Percentiles rank a stretch among this genome's conserved stretches.
phyloP scores from a whole-genome alignment of 2,329 filamentous ascomycete genomes.

The Diaporthe humulicola region DNA sequence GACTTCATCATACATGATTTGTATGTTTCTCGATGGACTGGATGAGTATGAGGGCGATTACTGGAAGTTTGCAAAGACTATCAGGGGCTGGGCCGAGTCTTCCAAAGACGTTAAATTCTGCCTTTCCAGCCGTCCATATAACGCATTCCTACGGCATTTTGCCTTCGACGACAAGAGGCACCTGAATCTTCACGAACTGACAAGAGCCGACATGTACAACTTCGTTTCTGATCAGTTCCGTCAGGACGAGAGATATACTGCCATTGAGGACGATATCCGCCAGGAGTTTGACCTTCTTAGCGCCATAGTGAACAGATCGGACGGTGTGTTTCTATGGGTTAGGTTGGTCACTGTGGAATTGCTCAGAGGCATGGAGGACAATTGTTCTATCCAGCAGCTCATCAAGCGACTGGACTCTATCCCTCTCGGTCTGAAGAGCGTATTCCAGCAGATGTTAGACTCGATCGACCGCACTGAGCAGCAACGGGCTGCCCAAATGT shows the following conservation, averaged over 20 bases:
- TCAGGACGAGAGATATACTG: background rate
- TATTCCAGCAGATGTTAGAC: conserved; percentile 13
- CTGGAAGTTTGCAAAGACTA: background rate
- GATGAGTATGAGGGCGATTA: conserved; percentile 28
- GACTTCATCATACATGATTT: background rate
- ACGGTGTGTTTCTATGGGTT: conserved; percentile 24
- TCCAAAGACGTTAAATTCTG: conserved; percentile 5
- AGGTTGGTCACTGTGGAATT: background rate
- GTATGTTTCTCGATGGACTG: conserved; percentile 11
- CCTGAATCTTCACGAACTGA: conserved; percentile 1
- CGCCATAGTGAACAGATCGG: background rate
- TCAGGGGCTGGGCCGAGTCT: background rate
- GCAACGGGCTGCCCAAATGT: background rate
- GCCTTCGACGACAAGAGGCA: background rate
- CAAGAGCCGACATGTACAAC: background rate
- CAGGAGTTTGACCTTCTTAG: background rate
- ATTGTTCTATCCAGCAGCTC: conserved; percentile 8
- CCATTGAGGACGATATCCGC: background rate
- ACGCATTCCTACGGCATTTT: background rate
- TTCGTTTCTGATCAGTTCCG: background rate
- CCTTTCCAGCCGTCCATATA: conserved; percentile 15
- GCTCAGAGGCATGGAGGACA: conserved; percentile 17
- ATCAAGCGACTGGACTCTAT: background rate
- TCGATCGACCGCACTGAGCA: background rate
- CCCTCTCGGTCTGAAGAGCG: background rate